Evolutionary conservation across 2,329 filamentous ascomycete species (phyloP).

Genomic region (Cladosporium sp.): DNA sequence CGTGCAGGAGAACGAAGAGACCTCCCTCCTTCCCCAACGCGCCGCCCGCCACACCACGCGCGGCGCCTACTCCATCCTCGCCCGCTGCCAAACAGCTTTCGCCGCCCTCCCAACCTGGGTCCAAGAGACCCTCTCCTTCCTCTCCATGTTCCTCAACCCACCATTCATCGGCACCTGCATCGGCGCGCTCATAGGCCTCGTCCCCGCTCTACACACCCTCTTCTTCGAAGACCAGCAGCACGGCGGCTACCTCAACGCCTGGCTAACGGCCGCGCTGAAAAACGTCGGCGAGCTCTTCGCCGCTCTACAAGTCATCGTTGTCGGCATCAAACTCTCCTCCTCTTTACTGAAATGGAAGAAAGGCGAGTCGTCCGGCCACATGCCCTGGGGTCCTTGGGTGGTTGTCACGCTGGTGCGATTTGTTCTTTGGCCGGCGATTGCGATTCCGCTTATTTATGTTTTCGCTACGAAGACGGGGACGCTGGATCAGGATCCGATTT

Average conservation of each 20-base stretch:
- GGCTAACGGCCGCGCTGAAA: slow-evolving; percentile 59
- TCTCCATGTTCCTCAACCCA: slow-evolving; percentile 56
- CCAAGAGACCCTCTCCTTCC: slow-evolving; percentile 38
- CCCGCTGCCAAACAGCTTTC: slow-evolving; percentile 33
- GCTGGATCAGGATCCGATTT: slow-evolving; percentile 55
- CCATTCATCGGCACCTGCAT: slow-evolving; percentile 58
- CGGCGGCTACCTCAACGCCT: slow-evolving; percentile 63
- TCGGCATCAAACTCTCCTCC: slow-evolving; percentile 61
- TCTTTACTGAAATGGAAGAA: slow-evolving; percentile 47
- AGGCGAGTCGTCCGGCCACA: slow-evolving; percentile 36
- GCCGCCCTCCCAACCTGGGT: slow-evolving; percentile 34
- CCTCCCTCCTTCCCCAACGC: slow-evolving; percentile 47
- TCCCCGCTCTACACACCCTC: slow-evolving; percentile 54
- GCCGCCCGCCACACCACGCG: slow-evolving; percentile 28
- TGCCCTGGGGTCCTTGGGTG: slow-evolving; percentile 48
- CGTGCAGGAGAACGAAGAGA: slow-evolving; percentile 42
- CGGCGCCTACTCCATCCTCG: slow-evolving; percentile 32
- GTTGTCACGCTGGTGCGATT: slow-evolving; percentile 56
- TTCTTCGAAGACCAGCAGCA: slow-evolving; percentile 58
- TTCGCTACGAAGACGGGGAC: slow-evolving; percentile 51
- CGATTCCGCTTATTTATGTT: slow-evolving; percentile 51
- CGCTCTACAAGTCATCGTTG: slow-evolving; percentile 60
- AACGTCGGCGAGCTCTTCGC: slow-evolving; percentile 63
- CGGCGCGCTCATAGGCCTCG: slow-evolving; percentile 57
- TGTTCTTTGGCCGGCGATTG: slow-evolving; percentile 53